Base-by-base conservation (phyloP, 768 basidiomycete genomes). In the Phylloporus arenicola region DNA sequence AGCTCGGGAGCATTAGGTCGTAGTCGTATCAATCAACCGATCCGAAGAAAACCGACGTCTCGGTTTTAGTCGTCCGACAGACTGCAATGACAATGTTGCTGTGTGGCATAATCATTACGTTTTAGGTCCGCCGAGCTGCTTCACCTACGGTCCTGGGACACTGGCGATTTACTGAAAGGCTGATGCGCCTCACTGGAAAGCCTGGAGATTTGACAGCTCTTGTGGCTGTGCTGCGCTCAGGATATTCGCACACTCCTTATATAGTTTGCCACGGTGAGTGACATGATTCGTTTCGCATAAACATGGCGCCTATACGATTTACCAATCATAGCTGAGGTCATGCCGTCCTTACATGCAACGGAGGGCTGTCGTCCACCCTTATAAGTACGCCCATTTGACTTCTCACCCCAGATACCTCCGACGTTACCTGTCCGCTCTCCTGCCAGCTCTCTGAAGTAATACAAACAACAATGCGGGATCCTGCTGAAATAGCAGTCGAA, bases 221-320 rank as follows among this genome's bases (percentile, higher is more conserved):
- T 33, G 31, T 14, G 31, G 1, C 3, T 35, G 14, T 35, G 34
- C 34, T 35, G 8, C 34, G 34, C 34, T 35, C 16, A 17, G 34
- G n/a, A n/a, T 17, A 35, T 17, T 35, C 1, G 14, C 34, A 6
- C n/a, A 12, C 34, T 17, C 14, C 31, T 29, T 29, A 29, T 29
- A 24, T 4, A 24, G 24, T 10, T 35, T 35, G 16, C 16, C 34
- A 35, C 12, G n/a, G 14, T 24, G 24, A 14, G 12, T 53, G 43
- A 52, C 25, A 27, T 17, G 35, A 48, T 13, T 6, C 10, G 4
- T 41, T 17, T 52, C 43, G 45, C 33, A 46, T 51, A 45, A 45
- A 34, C 38, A 43, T 11, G 11, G 38, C 19, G 13, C 38, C 13
- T 5, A 25, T 3, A 13, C 16, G 14, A 41, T 12, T 40, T 5